Percentiles rank a stretch among this genome's conserved stretches.
phyloP scores from a whole-genome alignment of 2,329 filamentous ascomycete species.

The Diaporthe helianthi region DNA sequence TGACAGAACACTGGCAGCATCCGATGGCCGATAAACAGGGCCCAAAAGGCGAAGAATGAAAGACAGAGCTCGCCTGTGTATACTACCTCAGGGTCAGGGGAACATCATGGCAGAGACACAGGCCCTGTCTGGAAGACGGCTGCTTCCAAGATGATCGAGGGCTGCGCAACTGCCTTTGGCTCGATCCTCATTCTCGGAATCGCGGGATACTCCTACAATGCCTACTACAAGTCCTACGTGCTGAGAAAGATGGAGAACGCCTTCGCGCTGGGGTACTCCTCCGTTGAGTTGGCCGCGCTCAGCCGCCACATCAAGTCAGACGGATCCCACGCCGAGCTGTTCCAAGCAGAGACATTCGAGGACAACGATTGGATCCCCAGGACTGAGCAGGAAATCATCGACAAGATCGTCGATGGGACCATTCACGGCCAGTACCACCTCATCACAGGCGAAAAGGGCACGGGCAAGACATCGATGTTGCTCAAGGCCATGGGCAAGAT shows the following conservation, averaged over 20 bases:
- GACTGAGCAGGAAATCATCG: conserved; percentile 80
- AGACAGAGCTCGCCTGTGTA: neutral
- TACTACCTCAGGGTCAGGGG: neutral
- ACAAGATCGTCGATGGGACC: conserved; percentile 80
- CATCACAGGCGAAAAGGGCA: conserved; percentile 93
- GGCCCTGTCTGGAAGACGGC: conserved; percentile 9
- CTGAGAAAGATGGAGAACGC: conserved; percentile 92
- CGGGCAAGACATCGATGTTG: conserved; percentile 95
- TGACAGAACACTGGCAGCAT: neutral
- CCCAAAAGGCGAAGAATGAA: neutral
- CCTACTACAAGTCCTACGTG: conserved; percentile 87
- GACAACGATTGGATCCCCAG: conserved; percentile 81
- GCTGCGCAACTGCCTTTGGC: conserved; percentile 77
- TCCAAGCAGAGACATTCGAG: conserved; percentile 42
- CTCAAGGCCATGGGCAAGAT: conserved; percentile 93
- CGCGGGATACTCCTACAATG: conserved; percentile 81
- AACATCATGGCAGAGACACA: neutral
- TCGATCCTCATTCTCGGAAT: conserved; percentile 72
- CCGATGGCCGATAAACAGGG: neutral
- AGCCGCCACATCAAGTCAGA: conserved; percentile 60
- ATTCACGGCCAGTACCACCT: conserved; percentile 86
- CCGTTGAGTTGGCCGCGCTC: conserved; percentile 79
- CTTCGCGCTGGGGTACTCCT: conserved; percentile 90
- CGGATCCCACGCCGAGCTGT: conserved; percentile 34
- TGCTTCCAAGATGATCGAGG: conserved; percentile 61